Evolutionary conservation across 805 yeast genomes (phyloP).

Genomic region (Wickerhamomyces sydowiorum): DNA sequence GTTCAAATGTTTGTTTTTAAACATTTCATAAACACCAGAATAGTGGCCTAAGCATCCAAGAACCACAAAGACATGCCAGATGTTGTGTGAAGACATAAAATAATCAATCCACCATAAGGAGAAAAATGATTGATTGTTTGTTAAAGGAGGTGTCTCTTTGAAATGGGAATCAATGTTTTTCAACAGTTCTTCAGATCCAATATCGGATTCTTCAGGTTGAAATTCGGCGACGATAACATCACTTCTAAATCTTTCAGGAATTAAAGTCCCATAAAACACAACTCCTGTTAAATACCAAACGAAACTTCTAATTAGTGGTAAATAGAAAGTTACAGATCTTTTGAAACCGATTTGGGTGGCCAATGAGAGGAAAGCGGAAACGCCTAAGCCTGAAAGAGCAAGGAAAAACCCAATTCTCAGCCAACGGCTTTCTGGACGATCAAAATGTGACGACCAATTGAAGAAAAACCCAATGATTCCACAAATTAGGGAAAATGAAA

Average conservation of each 20-base stretch:
- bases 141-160: slow-evolving; percentile 32
- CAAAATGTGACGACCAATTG: slow-evolving; percentile 92
- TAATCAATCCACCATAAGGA: slow-evolving; percentile 86
- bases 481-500: slow-evolving; percentile 55
- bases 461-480: slow-evolving; percentile 70
- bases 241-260: slow-evolving; percentile 84
- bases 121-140: slow-evolving; percentile 32
- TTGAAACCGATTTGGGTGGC: slow-evolving; percentile 49
- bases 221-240: slow-evolving; percentile 53
- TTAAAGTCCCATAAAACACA: slow-evolving; percentile 75
- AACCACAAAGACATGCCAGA: slow-evolving; percentile 92
- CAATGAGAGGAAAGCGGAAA: slow-evolving; percentile 54
- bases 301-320: slow-evolving; percentile 69
- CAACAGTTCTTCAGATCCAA: slow-evolving; percentile 25
- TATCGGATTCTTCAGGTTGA: slow-evolving; percentile 30
- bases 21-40: slow-evolving; percentile 69
- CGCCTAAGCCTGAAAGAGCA: slow-evolving; percentile 72
- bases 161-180: slow-evolving; percentile 32
- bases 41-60: slow-evolving; percentile 90
- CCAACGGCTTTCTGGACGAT: slow-evolving; percentile 77
- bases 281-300: slow-evolving; percentile 79
- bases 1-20: slow-evolving; percentile 30
- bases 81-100: slow-evolving; percentile 70
- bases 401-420: slow-evolving; percentile 77
- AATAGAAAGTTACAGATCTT: slow-evolving; percentile 47